A percentile compares a stretch with the other conserved stretches of the same genome.
Evolutionary conservation across 148 eudicot genomes (phyloP).

Genomic region (Drosera capensis): DNA sequence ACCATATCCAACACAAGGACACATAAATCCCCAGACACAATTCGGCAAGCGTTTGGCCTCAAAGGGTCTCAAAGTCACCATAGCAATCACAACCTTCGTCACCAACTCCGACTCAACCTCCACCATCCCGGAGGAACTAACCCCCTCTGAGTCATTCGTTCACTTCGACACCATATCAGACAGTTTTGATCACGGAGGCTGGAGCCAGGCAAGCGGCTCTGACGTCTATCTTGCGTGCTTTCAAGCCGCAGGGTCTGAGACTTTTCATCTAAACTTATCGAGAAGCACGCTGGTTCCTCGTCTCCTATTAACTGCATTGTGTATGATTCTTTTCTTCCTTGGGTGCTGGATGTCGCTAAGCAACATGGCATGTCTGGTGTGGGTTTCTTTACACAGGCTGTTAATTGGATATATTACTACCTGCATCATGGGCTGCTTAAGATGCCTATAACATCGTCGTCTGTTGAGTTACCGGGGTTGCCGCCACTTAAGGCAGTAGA

Average conservation of each 20-base stretch:
- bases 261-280: constrained; percentile 3
- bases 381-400: constrained; percentile 42
- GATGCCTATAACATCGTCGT: constrained; percentile 11
- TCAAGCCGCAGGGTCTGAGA: not conserved
- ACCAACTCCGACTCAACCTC: not conserved
- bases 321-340: constrained; percentile 38
- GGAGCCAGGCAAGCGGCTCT: not conserved
- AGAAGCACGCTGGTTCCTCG: not conserved
- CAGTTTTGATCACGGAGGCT: constrained; percentile 3
- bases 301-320: constrained; percentile 11
- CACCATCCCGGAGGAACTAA: not conserved
- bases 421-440: constrained; percentile 11
- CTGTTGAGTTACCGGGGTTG: constrained; percentile 27
- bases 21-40: constrained; percentile 46
- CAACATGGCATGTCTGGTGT: constrained; percentile 16
- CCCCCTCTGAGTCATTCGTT: not conserved
- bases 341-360: constrained; percentile 29
- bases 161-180: constrained; percentile 7
- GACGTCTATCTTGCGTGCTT: not conserved
- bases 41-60: constrained; percentile 30
- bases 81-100: constrained; percentile 9
- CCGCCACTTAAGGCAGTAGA: constrained; percentile 32
- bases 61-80: constrained; percentile 29
- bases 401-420: constrained; percentile 25
- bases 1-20: constrained; percentile 48